phyloP scores from a whole-genome alignment of 139 green algal species.

The Micractinium sp. region DNA sequence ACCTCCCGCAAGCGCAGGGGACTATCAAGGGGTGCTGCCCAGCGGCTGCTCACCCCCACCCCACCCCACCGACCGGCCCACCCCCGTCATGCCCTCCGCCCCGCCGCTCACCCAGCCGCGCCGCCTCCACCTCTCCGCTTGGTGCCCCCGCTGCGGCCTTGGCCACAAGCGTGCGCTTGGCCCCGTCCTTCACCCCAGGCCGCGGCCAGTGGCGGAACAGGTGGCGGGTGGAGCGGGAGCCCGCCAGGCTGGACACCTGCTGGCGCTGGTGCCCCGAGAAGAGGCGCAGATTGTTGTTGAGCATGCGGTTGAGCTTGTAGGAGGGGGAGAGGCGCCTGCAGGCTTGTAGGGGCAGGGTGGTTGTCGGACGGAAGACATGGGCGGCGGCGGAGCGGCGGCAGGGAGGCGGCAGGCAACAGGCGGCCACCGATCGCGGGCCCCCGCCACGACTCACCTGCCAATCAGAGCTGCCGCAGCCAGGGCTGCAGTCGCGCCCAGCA shows the following conservation, averaged over 20 bases:
- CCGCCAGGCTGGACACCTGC: conserved; percentile 12
- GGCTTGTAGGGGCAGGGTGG: too few species aligned
- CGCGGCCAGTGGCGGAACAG: conserved; percentile 41
- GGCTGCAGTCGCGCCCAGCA: neutral
- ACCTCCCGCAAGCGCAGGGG: too few species aligned
- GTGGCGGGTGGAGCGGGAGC: neutral
- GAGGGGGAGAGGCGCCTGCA: conserved; percentile 13
- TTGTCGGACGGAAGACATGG: neutral
- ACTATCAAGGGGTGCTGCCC: neutral
- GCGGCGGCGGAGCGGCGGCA: neutral
- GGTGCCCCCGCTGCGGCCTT: conserved; percentile 16
- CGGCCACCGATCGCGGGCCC: neutral
- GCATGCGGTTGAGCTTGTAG: conserved; percentile 31
- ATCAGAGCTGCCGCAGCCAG: neutral
- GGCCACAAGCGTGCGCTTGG: conserved; percentile 43
- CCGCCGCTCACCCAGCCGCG: conserved; percentile 16
- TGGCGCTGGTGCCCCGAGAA: neutral
- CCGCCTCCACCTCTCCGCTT: conserved; percentile 34
- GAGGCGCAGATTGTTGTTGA: conserved; percentile 45
- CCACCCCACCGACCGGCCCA: neutral
- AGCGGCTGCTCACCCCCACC: neutral
- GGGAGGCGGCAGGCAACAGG: neutral
- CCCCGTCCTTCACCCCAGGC: conserved; percentile 31
- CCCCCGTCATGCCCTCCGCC: neutral
- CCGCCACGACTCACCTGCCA: neutral